phyloP scores from a whole-genome alignment of 306 rosid species.

The Fragaria ananassa region DNA sequence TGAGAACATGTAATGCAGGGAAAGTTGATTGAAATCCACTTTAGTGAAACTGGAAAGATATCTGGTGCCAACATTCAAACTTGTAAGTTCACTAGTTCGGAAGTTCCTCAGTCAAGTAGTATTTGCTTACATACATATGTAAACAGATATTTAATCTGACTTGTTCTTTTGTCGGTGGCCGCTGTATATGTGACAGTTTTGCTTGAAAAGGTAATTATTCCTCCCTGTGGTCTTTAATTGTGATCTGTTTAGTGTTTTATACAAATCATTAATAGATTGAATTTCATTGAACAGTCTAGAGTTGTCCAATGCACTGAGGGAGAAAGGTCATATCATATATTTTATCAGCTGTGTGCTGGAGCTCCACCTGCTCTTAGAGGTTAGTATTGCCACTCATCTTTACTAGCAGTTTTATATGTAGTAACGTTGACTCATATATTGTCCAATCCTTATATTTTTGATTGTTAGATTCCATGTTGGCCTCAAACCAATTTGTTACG shows the following conservation, averaged over 20 bases:
- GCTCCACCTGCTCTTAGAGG: constrained; percentile 79
- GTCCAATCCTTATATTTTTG: neutral
- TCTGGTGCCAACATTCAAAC: constrained; percentile 98
- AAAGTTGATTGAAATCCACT: constrained; percentile 95
- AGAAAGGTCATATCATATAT: constrained; percentile 97
- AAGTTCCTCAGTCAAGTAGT: constrained; percentile 22
- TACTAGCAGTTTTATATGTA: neutral
- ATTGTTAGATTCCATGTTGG: neutral
- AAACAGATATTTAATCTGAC: constrained; percentile 33
- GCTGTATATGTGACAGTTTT: constrained; percentile 57
- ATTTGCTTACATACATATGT: neutral
- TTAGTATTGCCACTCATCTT: constrained; percentile 22
- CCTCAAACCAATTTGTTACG: neutral
- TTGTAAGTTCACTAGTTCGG: constrained; percentile 52
- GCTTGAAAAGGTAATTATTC: constrained; percentile 85
- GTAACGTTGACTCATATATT: neutral
- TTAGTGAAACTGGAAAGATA: constrained; percentile 94
- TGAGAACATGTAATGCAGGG: constrained; percentile 58
- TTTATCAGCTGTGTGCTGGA: constrained; percentile 98
- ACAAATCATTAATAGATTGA: constrained; percentile 25
- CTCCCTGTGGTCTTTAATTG: constrained; percentile 21
- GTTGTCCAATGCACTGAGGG: constrained; percentile 98
- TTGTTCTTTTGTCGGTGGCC: constrained; percentile 30
- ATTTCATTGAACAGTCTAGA: constrained; percentile 66
- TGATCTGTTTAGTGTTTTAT: constrained; percentile 19